Evolutionary conservation across 2,329 filamentous ascomycete species (phyloP).

Genomic region (Colletotrichum phormii): DNA sequence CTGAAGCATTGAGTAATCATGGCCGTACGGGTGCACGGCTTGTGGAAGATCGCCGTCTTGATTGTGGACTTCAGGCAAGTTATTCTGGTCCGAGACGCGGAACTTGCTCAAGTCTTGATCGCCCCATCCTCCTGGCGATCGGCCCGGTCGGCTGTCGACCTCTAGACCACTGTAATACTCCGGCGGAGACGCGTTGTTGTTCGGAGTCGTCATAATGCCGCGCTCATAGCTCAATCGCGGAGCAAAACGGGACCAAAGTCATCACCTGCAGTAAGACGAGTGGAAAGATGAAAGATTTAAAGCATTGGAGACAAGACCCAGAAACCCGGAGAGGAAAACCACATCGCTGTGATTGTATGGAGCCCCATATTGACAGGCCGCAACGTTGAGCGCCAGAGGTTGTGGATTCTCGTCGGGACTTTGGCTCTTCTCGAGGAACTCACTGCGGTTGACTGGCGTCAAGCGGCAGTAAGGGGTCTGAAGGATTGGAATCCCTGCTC

Average conservation of each 20-base stretch:
- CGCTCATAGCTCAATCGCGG: conserved; percentile 9
- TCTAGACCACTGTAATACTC: conserved; percentile 29
- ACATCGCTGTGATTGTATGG: neutral
- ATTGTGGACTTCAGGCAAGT: conserved; percentile 15
- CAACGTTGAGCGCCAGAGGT: neutral
- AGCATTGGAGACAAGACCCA: neutral
- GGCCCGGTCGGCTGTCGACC: conserved; percentile 22
- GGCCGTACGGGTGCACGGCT: neutral
- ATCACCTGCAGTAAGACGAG: neutral
- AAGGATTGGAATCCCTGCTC: conserved; percentile 12
- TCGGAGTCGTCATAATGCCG: conserved; percentile 22
- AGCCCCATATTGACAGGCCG: neutral
- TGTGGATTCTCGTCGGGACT: conserved; percentile 3
- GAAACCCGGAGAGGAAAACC: neutral
- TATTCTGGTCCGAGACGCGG: conserved; percentile 21
- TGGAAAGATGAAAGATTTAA: neutral
- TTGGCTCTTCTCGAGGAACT: neutral
- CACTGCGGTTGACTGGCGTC: conserved; percentile 1
- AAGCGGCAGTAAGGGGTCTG: conserved; percentile 17
- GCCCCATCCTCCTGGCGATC: conserved; percentile 2
- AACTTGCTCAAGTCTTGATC: neutral
- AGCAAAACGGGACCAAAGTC: neutral
- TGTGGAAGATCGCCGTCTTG: conserved; percentile 15
- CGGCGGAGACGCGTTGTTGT: neutral
- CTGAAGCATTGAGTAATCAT: conserved; percentile 22